A percentile compares a stretch with the other conserved stretches of the same genome.
Conservation (phyloP, 2,329 filamentous ascomycete species). For the Sphaerulina musiva region DNA sequence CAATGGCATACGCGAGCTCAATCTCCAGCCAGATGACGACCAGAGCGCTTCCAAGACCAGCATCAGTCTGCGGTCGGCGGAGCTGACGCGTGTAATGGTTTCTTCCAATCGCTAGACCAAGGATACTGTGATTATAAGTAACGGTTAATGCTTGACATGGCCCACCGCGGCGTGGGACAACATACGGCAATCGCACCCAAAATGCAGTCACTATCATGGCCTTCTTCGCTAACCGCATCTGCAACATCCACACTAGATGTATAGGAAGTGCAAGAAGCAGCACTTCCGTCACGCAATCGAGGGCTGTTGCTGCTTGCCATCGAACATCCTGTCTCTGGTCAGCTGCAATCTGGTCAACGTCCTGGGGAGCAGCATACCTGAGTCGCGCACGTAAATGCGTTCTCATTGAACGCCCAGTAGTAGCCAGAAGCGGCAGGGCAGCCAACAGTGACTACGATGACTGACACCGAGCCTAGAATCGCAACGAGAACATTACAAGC, state of each 20-base stretch:
- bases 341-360: background rate
- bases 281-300: slow-evolving; percentile 37
- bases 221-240: slow-evolving; percentile 34
- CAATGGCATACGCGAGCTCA: slow-evolving; percentile 38
- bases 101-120: slow-evolving; percentile 33
- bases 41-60: slow-evolving; percentile 31
- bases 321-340: slow-evolving; percentile 22
- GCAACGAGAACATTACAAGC: slow-evolving; percentile 23
- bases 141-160: background rate
- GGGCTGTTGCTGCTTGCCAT: slow-evolving; percentile 36
- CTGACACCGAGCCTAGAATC: slow-evolving; percentile 27
- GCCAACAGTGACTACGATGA: slow-evolving; percentile 26
- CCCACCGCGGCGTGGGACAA: background rate
- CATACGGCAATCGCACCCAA: slow-evolving; percentile 34
- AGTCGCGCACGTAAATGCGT: slow-evolving; percentile 23
- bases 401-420: slow-evolving; percentile 27
- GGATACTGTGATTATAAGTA: slow-evolving; percentile 23
- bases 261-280: slow-evolving; percentile 30
- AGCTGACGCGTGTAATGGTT: slow-evolving; percentile 32
- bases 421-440: slow-evolving; percentile 23
- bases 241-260: slow-evolving; percentile 35
- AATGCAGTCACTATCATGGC: slow-evolving; percentile 35
- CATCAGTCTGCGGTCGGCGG: slow-evolving; percentile 25
- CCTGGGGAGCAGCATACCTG: slow-evolving; percentile 20
- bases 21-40: slow-evolving; percentile 35